Evolutionary conservation across 345 rosid genomes (phyloP), one percentile per base, ranked within the genome.

Genomic region (Camelina sativa): DNA sequence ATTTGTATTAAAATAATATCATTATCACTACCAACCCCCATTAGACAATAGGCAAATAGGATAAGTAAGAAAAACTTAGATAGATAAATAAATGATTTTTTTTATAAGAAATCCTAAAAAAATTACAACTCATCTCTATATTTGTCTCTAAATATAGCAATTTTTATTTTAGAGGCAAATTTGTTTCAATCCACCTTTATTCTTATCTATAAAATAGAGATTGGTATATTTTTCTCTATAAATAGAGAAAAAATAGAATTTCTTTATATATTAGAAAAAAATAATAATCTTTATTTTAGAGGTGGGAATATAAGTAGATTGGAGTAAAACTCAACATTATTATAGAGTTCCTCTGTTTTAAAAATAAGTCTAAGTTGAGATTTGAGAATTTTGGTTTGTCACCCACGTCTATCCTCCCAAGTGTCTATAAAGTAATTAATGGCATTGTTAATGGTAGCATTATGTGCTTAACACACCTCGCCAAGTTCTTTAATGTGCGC

Each of bases 11-110:
- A 23, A 23, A 23, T 23, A 23, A 23, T 23, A 23, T 51, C 51
- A 58, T 3, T 11, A 11, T 43, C 63, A 48, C 69, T 70, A 60
- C 75, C 69, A 69, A 76, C 40, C 69, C 69, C n/a, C 58, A 44
- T 1, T 62, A 50, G 32, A 35, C 40, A 35, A 35, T 35, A 35
- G 40, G 11, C 40, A 35, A 8, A 35, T 35, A 8, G 40, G 30
- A 28, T 28, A 28, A 28, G 9, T 44, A 25, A 17, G 43, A 72
- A 16, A 23, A 17, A 71, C 47, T 28, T 47, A 70, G 44, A 30
- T 20, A 13, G 9, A 11, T 11, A 40, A 3, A 41, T 13, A 28
- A 12, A 43, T 35, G n/a, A 30, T 28, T 7, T 50, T 19, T 58
- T 2, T 35, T 32, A 30, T 0, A 15, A 37, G 23, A 75, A 23